Evolutionary conservation across 2,329 filamentous ascomycete species (phyloP).

Genomic region (Colletotrichum godetiae): DNA sequence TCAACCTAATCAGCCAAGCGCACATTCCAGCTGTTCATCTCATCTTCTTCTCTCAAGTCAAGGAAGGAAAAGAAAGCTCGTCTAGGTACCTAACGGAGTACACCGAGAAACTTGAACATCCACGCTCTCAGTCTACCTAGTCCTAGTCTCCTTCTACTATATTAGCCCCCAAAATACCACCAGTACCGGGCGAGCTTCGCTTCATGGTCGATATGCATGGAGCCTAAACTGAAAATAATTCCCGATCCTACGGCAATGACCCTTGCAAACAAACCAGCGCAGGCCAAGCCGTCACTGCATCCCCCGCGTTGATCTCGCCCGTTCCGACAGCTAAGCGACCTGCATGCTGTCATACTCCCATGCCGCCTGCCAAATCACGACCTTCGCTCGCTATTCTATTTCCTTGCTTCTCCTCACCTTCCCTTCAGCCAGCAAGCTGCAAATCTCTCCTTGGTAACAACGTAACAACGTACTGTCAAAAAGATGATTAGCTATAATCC

Average conservation of each 20-base stretch:
- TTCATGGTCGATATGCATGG: not conserved
- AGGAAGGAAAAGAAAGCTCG: not conserved
- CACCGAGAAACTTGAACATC: too few relatives aligned
- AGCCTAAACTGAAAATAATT: not conserved
- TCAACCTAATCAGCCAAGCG: not conserved
- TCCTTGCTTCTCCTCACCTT: not conserved
- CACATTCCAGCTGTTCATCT: not conserved
- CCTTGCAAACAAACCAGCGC: not conserved
- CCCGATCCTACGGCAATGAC: not conserved
- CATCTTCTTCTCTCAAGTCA: not conserved
- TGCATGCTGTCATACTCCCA: constrained; percentile 27
- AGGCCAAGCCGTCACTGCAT: constrained; percentile 13
- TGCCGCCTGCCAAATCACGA: not conserved
- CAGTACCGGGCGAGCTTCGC: not conserved
- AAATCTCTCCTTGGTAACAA: not conserved
- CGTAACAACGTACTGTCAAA: not conserved
- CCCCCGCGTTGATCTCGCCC: constrained; percentile 24
- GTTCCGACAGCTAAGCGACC: constrained; percentile 10
- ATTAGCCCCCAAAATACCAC: not conserved
- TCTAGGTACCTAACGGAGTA: not conserved
- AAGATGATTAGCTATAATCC: not conserved
- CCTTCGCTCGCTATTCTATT: not conserved
- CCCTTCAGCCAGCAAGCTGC: not conserved
- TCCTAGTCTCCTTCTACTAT: too few relatives aligned
- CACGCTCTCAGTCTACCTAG: too few relatives aligned